Evolutionary conservation across 352 stramenopile genomes (phyloP).

Genomic region (Globisporangium paddicum): DNA sequence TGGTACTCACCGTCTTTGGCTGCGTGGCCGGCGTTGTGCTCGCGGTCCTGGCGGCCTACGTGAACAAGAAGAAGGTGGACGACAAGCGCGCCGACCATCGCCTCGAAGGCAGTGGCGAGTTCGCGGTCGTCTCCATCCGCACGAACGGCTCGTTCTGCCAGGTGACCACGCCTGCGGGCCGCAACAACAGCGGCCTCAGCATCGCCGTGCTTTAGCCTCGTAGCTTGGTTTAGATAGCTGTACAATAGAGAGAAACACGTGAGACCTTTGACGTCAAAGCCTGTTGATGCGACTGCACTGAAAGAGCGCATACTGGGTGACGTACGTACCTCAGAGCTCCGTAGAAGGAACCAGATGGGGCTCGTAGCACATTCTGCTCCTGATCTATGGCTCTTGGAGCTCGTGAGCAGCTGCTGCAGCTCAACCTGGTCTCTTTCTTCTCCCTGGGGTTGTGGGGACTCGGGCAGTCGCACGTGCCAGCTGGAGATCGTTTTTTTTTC

Average conservation of each 20-base stretch:
- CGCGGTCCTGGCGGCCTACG: conserved; percentile 18
- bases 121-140: background rate
- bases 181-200: background rate
- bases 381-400: background rate
- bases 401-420: background rate
- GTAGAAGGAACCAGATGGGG: background rate
- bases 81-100: conserved; percentile 17
- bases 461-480: background rate
- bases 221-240: background rate
- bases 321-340: background rate
- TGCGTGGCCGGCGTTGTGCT: conserved; percentile 21
- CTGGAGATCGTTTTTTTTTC: background rate
- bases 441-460: background rate
- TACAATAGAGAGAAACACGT: background rate
- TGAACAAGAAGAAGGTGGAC: conserved; percentile 22
- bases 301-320: background rate
- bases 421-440: background rate
- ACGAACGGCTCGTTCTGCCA: conserved; percentile 22
- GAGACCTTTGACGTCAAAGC: background rate
- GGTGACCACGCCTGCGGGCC: conserved; percentile 14
- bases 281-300: background rate
- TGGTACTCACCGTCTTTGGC: conserved; percentile 21
- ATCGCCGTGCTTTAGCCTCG: background rate
- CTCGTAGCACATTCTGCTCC: background rate
- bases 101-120: conserved; percentile 13